These are phyloP conservation scores for Cladophialophora bantiana DNA, from an alignment of 2,329 filamentous ascomycete species.

Conservation along the genomic window DNA sequence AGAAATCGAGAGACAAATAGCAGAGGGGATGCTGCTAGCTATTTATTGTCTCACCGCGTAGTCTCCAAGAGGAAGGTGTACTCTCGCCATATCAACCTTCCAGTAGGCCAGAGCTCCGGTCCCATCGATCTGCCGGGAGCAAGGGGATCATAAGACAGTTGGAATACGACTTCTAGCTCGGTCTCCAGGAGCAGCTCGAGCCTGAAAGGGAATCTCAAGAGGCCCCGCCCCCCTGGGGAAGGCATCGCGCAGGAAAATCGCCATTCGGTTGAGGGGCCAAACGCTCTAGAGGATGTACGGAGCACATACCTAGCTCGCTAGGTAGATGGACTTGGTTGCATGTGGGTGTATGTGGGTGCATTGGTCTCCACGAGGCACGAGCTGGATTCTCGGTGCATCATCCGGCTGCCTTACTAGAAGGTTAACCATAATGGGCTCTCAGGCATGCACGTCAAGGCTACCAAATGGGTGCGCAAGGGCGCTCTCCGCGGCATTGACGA, in stretches of 20 bases:
- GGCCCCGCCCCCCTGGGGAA: conserved; percentile 13
- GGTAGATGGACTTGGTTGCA: not conserved
- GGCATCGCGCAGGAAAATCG: conserved; percentile 2
- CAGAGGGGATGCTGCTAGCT: not conserved
- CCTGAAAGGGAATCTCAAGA: not conserved
- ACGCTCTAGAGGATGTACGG: not conserved
- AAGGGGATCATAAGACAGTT: conserved; percentile 13
- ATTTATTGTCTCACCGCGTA: conserved; percentile 16
- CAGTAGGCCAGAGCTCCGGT: not conserved
- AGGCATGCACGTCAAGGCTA: not conserved
- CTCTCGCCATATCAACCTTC: not conserved
- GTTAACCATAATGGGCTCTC: conserved; percentile 5
- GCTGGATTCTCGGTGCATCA: conserved; percentile 8
- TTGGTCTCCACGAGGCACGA: not conserved
- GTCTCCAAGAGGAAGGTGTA: conserved; percentile 3
- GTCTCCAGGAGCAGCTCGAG: conserved; percentile 3
- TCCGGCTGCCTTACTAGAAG: conserved; percentile 2
- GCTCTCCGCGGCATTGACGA: not conserved
- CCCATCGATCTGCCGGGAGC: conserved; percentile 14
- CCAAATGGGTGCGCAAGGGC: not conserved
- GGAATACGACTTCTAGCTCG: conserved; percentile 10
- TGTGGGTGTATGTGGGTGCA: not conserved
- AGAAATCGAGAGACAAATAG: not conserved
- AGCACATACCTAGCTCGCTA: too few species aligned
- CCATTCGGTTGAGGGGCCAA: conserved; percentile 2